Base-by-base conservation (phyloP, 805 yeast genomes). In the Candida argentea region DNA sequence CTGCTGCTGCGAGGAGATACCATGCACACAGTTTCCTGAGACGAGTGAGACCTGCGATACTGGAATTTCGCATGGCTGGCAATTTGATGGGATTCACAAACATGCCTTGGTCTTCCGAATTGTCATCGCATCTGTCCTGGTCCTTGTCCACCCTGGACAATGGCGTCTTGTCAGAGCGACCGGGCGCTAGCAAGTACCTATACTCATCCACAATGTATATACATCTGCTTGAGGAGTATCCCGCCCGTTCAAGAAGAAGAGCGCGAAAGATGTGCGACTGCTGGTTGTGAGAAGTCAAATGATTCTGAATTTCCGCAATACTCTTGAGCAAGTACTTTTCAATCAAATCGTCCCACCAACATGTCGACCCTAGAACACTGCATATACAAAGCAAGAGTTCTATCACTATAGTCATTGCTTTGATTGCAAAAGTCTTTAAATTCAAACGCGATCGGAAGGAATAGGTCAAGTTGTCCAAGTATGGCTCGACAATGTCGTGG, bases 11-110 rank as follows among this genome's bases (percentile, higher is more conserved):
- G 16, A 86, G 47, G 16, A 86, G 47, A 38, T 68, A 66, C 84
- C 94, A 86, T 16, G 87, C 61, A 0, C 83, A 72, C 1, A 86
- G 73, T 46, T 85, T 85, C 30, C 96, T 65, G 28, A 53, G 53
- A 33, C 94, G 60, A 2, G 80, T 70, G 13, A 72, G 48, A 0
- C 89, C 65, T 14, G 39, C 76, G 20, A 67, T 46, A 0, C 62
- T 56, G 4, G 59, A 54, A 28, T 63, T 45, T 19, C 60, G 52
- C 4, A 45, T 41, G 3, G 57, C 55, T 4, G 31, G 16, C 11
- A 71, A 39, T 29, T 66, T 59, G 24, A 42, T 26, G 2, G 47
- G 44, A 43, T 61, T 62, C 31, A 46, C 39, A 40, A 59, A 55
- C 20, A 36, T 31, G 11, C 52, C 61, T 10, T 44, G 43, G 22